These are phyloP conservation scores for Exserohilum rostratum DNA, from an alignment of 2,329 filamentous ascomycete species.

Conservation along the genomic window DNA sequence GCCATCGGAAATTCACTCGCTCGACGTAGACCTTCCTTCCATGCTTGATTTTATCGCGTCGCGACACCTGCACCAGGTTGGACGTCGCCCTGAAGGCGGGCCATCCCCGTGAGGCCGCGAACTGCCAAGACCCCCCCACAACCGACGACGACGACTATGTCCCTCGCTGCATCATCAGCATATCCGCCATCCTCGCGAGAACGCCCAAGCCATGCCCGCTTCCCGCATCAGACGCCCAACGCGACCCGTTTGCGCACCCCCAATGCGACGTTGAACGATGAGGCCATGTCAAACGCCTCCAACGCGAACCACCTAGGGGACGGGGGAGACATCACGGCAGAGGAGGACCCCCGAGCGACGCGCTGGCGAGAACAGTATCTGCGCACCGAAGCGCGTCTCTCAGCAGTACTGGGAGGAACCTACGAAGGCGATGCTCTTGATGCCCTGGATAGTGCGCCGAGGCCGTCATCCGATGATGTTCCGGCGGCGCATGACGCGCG, in stretches of 20 bases:
- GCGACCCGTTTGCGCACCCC: constrained; percentile 49
- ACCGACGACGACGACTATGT: constrained; percentile 44
- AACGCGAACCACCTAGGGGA: constrained; percentile 46
- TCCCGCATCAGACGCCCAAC: constrained; percentile 43
- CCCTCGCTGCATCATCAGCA: constrained; percentile 44
- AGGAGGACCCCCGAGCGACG: constrained; percentile 55
- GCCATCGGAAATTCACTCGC: constrained; percentile 35
- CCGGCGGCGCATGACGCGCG: constrained; percentile 52
- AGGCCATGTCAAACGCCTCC: constrained; percentile 49
- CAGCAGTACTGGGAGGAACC: constrained; percentile 69
- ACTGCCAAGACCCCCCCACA: constrained; percentile 43
- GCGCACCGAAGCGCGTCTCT: constrained; percentile 77
- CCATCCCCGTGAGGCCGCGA: constrained; percentile 45
- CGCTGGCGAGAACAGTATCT: constrained; percentile 80
- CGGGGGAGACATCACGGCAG: constrained; percentile 49
- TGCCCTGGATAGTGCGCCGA: constrained; percentile 30
- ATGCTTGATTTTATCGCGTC: constrained; percentile 47
- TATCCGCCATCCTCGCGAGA: constrained; percentile 49
- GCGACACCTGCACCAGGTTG: constrained; percentile 51
- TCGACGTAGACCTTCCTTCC: constrained; percentile 42
- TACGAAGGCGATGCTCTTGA: constrained; percentile 30
- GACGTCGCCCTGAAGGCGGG: constrained; percentile 49
- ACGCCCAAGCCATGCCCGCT: constrained; percentile 52
- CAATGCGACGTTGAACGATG: constrained; percentile 53
- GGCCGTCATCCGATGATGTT: constrained; percentile 35